Evolutionary conservation across 371 early-diverging fungal species (phyloP), one percentile per base, ranked within the genome.

Genomic region (Circinella umbellata): DNA sequence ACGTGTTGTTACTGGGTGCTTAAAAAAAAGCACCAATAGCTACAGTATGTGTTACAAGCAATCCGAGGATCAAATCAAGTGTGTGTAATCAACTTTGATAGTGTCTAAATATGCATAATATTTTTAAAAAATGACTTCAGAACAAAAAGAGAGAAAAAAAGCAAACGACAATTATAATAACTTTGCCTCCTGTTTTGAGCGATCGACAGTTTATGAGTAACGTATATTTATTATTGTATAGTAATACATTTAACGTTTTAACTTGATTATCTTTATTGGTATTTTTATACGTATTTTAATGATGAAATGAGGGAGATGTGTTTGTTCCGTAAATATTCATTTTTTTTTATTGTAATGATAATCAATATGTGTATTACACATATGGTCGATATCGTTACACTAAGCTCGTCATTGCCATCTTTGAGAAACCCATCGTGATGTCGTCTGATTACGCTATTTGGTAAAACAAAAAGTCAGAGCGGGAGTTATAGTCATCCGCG

Each of bases 361-460:
- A 42, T 9, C 11, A 11, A 42, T 42, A 3, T 9, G 6, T 9
- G 11, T 6, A 11, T 9, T 11, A 42, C 9, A 42, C 42, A 42
- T 42, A 6, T 42, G 9, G 42, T 11, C 42, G 9, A 3, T 11
- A 9, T 42, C 42, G 51, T 51, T 51, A 51, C 51, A 51, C 51
- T 4, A 51, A 51, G 51, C 51, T 51, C 51, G 51, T n/a, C 51
- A 51, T 51, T 51, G 51, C 51, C 15, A 51, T n/a, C 11, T 42
- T 42, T 42, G 6, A 11, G 6, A 42, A 42, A 42, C 51, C 15
- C 51, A 51, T 8, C 15, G 51, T 51, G 51, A n/a, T 51, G 51
- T 51, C 51, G 51, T 51, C 51, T 51, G 51, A 51, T 51, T 51
- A 51, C 51, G 51, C 8, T 51, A 51, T 51, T 51, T 51, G 51